A percentile compares a stretch with the other conserved stretches of the same genome.
These are phyloP conservation scores for Nakazawaea ishiwadae DNA, from an alignment of 805 yeast genomes.

Conservation along the genomic window DNA sequence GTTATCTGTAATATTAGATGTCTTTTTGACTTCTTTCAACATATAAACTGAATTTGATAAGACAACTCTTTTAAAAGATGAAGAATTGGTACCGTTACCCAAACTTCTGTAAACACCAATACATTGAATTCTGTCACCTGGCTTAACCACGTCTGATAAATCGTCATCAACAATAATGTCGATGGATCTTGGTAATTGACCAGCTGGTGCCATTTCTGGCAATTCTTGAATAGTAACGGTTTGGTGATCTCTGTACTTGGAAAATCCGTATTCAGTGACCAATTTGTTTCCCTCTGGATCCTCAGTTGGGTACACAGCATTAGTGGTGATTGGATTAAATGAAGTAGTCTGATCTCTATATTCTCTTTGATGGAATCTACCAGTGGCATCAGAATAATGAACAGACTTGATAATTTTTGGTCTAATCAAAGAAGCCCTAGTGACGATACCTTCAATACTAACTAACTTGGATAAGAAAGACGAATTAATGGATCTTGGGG, in stretches of 20 bases:
- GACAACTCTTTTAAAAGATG: conserved; percentile 78
- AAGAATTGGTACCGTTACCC: conserved; percentile 63
- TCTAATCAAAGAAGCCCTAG: conserved; percentile 86
- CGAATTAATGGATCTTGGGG: conserved; percentile 84
- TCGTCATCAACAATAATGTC: conserved; percentile 95
- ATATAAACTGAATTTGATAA: conserved; percentile 88
- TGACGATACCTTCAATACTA: conserved; percentile 91
- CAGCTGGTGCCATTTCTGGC: conserved; percentile 98
- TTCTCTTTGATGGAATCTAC: conserved; percentile 83
- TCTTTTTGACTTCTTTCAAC: conserved; percentile 66
- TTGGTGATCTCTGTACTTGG: conserved; percentile 92
- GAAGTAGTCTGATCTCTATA: conserved; percentile 91
- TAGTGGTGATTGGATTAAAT: conserved; percentile 75
- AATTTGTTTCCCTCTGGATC: conserved; percentile 89
- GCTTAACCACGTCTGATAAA: conserved; percentile 85
- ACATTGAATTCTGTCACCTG: conserved; percentile 92
- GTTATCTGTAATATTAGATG: conserved; percentile 58
- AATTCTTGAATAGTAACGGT: conserved; percentile 91
- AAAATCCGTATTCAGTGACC: conserved; percentile 87
- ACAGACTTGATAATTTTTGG: conserved; percentile 91
- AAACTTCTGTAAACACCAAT: conserved; percentile 92
- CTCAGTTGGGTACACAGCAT: conserved; percentile 88
- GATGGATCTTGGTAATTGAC: conserved; percentile 90
- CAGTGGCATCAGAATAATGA: conserved; percentile 83
- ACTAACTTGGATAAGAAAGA: conserved; percentile 73